Conservation (phyloP, 1,284 basidiomycete genomes). For the Heliocybe sulcata region DNA sequence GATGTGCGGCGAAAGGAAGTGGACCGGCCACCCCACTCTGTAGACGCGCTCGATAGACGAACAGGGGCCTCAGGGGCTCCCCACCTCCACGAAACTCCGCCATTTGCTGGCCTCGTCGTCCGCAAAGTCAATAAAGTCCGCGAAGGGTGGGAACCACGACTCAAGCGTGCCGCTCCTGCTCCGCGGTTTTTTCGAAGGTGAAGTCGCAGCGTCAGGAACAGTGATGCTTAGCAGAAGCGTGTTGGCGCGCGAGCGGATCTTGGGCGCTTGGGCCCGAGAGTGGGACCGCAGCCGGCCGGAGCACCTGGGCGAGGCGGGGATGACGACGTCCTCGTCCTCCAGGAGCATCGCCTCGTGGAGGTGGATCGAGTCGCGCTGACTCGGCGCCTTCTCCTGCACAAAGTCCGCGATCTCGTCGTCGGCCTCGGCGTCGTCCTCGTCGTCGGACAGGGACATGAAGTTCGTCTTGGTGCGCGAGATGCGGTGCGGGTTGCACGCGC, state of each 20-base stretch:
- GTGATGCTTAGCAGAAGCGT: not conserved
- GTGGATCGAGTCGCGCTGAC: not conserved
- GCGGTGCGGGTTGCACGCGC: not conserved
- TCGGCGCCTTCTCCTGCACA: not conserved
- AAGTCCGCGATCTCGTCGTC: not conserved
- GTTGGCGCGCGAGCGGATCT: not conserved
- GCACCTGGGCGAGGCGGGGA: not conserved
- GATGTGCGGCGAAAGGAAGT: not conserved
- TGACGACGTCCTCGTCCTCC: not conserved
- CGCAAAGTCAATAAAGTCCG: slow-evolving; percentile 1
- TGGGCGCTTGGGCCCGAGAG: not conserved
- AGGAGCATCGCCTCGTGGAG: not conserved
- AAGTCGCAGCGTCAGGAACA: not conserved
- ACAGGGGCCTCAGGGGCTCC: not conserved
- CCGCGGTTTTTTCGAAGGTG: not conserved
- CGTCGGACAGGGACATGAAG: not conserved
- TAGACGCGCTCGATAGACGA: not conserved
- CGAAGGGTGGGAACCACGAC: not conserved
- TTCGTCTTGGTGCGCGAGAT: not conserved
- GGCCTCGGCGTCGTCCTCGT: not conserved
- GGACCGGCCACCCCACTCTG: not conserved
- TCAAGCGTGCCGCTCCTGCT: not conserved
- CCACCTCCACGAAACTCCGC: not conserved
- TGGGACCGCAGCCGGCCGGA: not conserved
- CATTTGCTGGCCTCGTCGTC: not conserved